Base-by-base conservation (phyloP, 1,284 basidiomycete species). In the Inonotus obliquus region DNA sequence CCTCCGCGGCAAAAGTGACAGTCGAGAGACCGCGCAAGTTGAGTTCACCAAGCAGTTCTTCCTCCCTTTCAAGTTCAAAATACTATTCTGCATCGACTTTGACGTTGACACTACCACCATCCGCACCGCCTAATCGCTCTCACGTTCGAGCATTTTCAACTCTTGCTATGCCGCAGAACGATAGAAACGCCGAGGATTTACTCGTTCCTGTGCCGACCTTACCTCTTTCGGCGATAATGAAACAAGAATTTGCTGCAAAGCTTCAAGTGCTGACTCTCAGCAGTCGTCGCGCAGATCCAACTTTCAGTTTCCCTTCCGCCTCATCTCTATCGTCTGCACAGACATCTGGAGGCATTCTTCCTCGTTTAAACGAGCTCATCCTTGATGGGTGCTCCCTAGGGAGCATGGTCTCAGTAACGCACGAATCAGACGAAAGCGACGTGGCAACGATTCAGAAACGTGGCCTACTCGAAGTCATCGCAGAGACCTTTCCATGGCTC, bases 301-400 rank as follows among this genome's bases (percentile, higher is more conserved):
- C 81, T 0, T 82, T 91, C 69, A 73, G 76, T 14, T 68, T 91
- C 10, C 87, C 86, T 1, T 56, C 67, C 23, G 63, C 72, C n/a
- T 59, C 65, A 21, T 53, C 54, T 55, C 25, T 61, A 60, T 68
- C 2, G 67, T 69, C 21, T 69, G 69, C n/a, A 59, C 58, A n/a
- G 67, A 73, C 14, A 13, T 37, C 56, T 3, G 73, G 71, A 4
- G 73, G 75, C 1, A 73, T 83, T 57, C 73, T 92, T 45, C 87
- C 88, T 0, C 73, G 72, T 44, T 74, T 92, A 19, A 89, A 91
- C 69, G 89, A 91, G 67, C 79, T 92, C 7, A 77, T 76, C 65
- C 71, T 92, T 27, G 86, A 88, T 67, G 86, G 86, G 19, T 92
- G 91, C 67, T 81, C 81, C 63, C 74, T 92, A 6, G 68, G 76